Conservation (phyloP, 1,139 yeast genomes). For the Saccharomycopsis hybrid region DNA sequence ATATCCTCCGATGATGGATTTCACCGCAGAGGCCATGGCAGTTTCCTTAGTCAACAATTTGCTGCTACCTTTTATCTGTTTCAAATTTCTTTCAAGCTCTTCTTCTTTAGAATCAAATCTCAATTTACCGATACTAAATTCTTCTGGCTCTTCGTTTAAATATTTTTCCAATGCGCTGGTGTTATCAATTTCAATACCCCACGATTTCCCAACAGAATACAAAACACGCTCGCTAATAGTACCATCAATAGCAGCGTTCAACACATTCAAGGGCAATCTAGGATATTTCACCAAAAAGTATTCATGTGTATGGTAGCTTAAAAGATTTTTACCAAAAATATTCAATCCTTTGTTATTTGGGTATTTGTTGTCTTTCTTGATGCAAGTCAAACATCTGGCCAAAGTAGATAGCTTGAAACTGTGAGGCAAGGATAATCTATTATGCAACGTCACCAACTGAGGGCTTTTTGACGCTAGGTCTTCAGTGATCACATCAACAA, state of each 20-base stretch:
- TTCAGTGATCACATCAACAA: slow-evolving; percentile 31
- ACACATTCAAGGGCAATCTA: slow-evolving; percentile 75
- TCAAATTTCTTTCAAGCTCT: slow-evolving; percentile 11
- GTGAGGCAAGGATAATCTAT: slow-evolving; percentile 59
- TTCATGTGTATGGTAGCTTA: slow-evolving; percentile 73
- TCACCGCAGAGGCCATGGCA: slow-evolving; percentile 48
- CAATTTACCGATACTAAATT: slow-evolving; percentile 57
- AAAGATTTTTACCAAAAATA: slow-evolving; percentile 69
- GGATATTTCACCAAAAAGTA: slow-evolving; percentile 73
- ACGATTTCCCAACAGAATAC: slow-evolving; percentile 52
- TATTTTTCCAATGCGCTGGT: slow-evolving; percentile 60
- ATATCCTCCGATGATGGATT: slow-evolving; percentile 67
- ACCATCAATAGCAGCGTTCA: slow-evolving; percentile 67
- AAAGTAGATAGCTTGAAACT: slow-evolving; percentile 57
- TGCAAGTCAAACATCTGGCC: slow-evolving; percentile 71
- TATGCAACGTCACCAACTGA: slow-evolving; percentile 69
- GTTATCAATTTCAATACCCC: slow-evolving; percentile 86
- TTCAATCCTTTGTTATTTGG: slow-evolving; percentile 78
- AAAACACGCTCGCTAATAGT: slow-evolving; percentile 63
- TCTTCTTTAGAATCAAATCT: slow-evolving; percentile 37
- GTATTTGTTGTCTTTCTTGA: slow-evolving; percentile 35
- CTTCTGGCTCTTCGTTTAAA: slow-evolving; percentile 62
- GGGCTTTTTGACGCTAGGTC: slow-evolving; percentile 54
- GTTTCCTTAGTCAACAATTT: slow-evolving; percentile 23
- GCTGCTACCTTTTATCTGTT: slow-evolving; percentile 26